Base-by-base conservation (phyloP, 306 rosid genomes). In the Gynostemma pentaphyllum region DNA sequence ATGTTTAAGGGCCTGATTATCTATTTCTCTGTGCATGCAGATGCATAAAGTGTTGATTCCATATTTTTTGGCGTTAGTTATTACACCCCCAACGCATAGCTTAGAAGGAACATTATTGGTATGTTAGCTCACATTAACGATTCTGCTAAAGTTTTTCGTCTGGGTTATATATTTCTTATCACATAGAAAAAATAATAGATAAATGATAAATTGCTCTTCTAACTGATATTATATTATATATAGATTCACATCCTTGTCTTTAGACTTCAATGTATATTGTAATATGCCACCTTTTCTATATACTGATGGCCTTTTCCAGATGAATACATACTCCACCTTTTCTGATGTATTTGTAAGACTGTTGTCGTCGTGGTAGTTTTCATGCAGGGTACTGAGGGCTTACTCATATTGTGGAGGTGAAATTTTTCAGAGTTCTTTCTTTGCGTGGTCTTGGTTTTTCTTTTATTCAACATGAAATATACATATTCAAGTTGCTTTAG, bases 41-140 rank as follows among this genome's bases (percentile, higher is more conserved):
- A 91, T 87, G 96, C 95, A 87, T 69, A 85, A 44, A 55, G 90
- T 91, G 72, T 71, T 87, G 76, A 73, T 85, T 70, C 97, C 97
- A 55, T 91, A 63, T 80, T 83, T 87, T 21, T 40, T 91, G 63
- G 92, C 86, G 34, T 48, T 91, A 62, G 78, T 72, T 73, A 78
- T 83, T 67, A 91, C 95, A 0, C 96, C 97, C 49, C 69, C 96
- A 10, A 82, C 95, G 64, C 86, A 66, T 80, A 41, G 96, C 83
- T 87, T 91, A 21, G 97, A 91, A 75, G 97, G 97, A 55, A 87
- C 96, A 9, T 71, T 91, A 78, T 81, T 91, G 97, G 97, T 91
- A 82, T 45, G 80, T 64, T 64, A 69, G 42, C 77, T 62, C 29
- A 12, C 14, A 16, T 34, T 57, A 36, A 46, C 18, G 18, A 28